Conservation (phyloP, 306 rosid species). For the Malus domestica region ASM211411v1 NC_041800.1:11150001-11150500, state of each 20-base stretch:
- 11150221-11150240: slow-evolving; percentile 35
- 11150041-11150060: background rate
- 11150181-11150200: slow-evolving; percentile 76
- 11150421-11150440: slow-evolving; percentile 64
- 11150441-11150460: slow-evolving; percentile 52
- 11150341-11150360: slow-evolving; percentile 44
- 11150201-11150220: slow-evolving; percentile 54
- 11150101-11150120: background rate
- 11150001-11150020: background rate
- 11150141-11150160: background rate
- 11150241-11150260: slow-evolving; percentile 55
- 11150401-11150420: slow-evolving; percentile 13
- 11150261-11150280: slow-evolving; percentile 53
- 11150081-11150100: background rate
- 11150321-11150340: slow-evolving; percentile 45
- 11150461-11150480: background rate
- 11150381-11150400: slow-evolving; percentile 17
- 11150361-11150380: slow-evolving; percentile 40
- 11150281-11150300: slow-evolving; percentile 67
- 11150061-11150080: no score
- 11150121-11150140: background rate
- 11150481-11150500: background rate
- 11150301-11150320: slow-evolving; percentile 58
- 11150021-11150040: background rate
- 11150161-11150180: slow-evolving; percentile 39